A percentile compares a stretch with the other conserved stretches of the same genome.
Evolutionary conservation across 2,329 filamentous ascomycete species (phyloP).

Genomic region (Cryphonectria carpinicola): DNA sequence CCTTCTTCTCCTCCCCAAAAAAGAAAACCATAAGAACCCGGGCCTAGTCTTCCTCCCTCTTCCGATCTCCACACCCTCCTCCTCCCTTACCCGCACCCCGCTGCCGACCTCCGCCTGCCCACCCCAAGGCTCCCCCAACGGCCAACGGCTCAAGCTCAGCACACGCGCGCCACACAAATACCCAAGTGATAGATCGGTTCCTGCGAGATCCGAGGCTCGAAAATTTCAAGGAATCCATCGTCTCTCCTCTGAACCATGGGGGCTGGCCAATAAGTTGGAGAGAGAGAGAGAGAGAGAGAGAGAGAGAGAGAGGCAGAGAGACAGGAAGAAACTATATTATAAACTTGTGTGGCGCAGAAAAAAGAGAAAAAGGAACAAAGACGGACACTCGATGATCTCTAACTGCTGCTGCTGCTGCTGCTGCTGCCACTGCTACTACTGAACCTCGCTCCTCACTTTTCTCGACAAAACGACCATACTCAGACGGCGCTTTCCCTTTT

Average conservation of each 20-base stretch:
- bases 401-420: no score
- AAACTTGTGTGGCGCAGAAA: background rate
- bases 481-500: background rate
- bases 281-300: background rate
- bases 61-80: background rate
- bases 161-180: background rate
- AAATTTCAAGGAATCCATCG: background rate
- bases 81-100: conserved; percentile 9
- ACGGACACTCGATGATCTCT: background rate
- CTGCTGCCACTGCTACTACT: background rate
- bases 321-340: background rate
- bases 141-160: no score
- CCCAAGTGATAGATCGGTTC: background rate
- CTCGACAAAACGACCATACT: background rate
- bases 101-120: background rate
- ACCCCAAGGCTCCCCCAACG: background rate
- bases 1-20: background rate
- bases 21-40: background rate
- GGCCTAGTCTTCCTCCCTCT: background rate
- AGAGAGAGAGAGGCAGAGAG: background rate
- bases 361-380: background rate
- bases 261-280: background rate
- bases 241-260: background rate
- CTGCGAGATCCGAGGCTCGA: conserved; percentile 1
- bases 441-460: background rate